Conservation (phyloP, 2,329 filamentous ascomycete genomes). For the Paramyrothecium roridum region DNA sequence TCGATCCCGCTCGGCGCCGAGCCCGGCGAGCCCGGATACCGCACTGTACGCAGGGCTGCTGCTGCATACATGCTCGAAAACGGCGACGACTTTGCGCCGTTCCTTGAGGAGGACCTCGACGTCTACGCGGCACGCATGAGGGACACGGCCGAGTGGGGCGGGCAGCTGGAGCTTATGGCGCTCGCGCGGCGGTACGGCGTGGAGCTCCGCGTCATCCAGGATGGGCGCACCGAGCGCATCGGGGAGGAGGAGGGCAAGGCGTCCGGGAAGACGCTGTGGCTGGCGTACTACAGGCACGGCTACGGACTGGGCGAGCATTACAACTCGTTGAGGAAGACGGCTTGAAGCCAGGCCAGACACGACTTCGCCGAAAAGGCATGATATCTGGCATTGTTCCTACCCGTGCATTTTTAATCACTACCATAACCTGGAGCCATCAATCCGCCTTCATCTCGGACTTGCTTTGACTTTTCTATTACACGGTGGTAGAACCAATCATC, state of each 20-base stretch:
- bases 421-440: too few relatives aligned
- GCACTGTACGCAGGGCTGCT: constrained; percentile 64
- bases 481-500: constrained; percentile 14
- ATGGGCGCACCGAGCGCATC: constrained; percentile 77
- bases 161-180: constrained; percentile 84
- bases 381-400: too few relatives aligned
- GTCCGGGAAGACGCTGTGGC: constrained; percentile 65
- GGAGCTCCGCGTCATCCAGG: constrained; percentile 81
- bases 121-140: constrained; percentile 73
- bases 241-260: constrained; percentile 40
- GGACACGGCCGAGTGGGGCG: constrained; percentile 93
- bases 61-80: constrained; percentile 75
- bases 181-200: constrained; percentile 78
- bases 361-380: background rate
- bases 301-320: constrained; percentile 97
- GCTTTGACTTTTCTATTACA: too few relatives aligned
- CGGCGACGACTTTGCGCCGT: constrained; percentile 78
- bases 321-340: constrained; percentile 69
- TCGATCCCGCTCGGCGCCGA: constrained; percentile 36
- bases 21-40: constrained; percentile 50
- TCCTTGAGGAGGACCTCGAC: constrained; percentile 77
- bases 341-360: constrained; percentile 7
- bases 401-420: too few relatives aligned
- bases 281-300: constrained; percentile 92
- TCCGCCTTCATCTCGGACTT: too few relatives aligned